Base-by-base conservation (phyloP, 2,329 filamentous ascomycete genomes). In the Xylaria sp. region DNA sequence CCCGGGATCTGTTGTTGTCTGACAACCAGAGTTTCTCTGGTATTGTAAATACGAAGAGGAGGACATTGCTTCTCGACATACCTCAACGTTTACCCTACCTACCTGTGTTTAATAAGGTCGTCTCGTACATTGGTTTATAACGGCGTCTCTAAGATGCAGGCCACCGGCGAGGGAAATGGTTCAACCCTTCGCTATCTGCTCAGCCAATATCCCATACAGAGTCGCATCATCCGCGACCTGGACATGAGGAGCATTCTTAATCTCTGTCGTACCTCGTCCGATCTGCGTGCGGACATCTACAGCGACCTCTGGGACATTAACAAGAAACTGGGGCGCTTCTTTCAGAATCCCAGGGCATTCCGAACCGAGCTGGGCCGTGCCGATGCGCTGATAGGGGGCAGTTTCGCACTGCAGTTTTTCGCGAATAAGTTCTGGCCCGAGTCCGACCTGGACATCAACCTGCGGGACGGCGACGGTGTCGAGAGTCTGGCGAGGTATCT, bases 401-500 rank as follows among this genome's bases (percentile, higher is more conserved):
- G 64, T 18, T 70, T 70, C 28, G 68, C 68, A 20, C 55, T 70
- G 57, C 68, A 70, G 41, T 66, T 68, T 36, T 63, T 71, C 15
- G 68, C 58, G 39, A 61, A 67, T 25, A 49, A 56, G 33, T 59
- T 57, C 25, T 62, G 66, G 69, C 65, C 62, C 15, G 65, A 61
- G 23, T 59, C 61, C 3, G 62, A 68, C 28, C 36, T 69, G 12
- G 66, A 69, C 31, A 68, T 71, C 55, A 62, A 55, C 31, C 25
- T 71, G 8, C 62, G 58, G 33, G 63, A 64, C 3, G 39, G 20
- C 31, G 25, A 33, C 3, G 41, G 20, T 20, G 55, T 59, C 12
- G 63, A 62, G 6, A n/a, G 20, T 15, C 28, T 71, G 13, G 39
- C 28, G 15, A 31, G 41, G 31, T 62, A 59, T 31, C 56, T 71